These are phyloP conservation scores for Amanita phalloides DNA, from an alignment of 768 basidiomycete species.

Conservation along the genomic window DNA sequence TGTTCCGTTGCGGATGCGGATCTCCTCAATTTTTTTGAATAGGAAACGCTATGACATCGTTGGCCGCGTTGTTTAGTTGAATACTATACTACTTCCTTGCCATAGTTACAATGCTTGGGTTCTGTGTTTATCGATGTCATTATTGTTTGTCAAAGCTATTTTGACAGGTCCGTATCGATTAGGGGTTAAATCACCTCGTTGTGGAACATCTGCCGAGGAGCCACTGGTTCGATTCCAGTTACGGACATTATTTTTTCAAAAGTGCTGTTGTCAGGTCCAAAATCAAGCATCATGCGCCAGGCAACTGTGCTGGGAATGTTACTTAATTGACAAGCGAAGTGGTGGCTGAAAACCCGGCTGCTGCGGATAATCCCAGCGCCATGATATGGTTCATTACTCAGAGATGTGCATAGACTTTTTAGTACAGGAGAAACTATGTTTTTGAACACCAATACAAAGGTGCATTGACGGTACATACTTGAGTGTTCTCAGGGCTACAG, in stretches of 20 bases:
- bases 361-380: no score
- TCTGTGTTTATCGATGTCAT: not conserved
- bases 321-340: no score
- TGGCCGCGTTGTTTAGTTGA: constrained; percentile 41
- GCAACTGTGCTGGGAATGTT: no score
- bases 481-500: no score
- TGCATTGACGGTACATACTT: no score
- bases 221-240: constrained; percentile 24
- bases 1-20: not conserved
- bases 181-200: constrained; percentile 25
- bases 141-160: not conserved
- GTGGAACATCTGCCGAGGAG: constrained; percentile 18
- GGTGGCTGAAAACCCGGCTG: no score
- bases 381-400: no score
- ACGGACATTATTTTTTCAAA: constrained; percentile 12
- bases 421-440: no score
- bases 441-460: no score
- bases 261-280: not conserved
- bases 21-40: constrained; percentile 1
- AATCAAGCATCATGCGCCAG: not conserved
- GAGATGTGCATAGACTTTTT: no score
- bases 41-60: constrained; percentile 87
- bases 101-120: not conserved
- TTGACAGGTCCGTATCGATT: constrained; percentile 17
- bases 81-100: not conserved